Conservation (phyloP, 768 basidiomycete genomes). For the Asterophora lycoperdoides region DNA sequence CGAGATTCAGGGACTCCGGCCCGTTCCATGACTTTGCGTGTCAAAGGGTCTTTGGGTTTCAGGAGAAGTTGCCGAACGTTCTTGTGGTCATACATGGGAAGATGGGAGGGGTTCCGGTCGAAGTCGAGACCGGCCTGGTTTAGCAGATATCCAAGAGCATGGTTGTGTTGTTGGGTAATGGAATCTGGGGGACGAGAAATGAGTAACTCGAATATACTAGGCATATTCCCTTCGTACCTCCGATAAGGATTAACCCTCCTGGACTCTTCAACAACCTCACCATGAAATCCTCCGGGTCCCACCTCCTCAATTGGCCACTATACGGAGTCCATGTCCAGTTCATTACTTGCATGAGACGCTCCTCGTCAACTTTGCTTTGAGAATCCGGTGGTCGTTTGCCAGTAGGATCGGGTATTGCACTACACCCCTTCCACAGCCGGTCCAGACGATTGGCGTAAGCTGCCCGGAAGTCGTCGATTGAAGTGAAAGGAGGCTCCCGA, state of each 20-base stretch:
- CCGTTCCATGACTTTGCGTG: conserved; percentile 18
- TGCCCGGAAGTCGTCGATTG: conserved; percentile 19
- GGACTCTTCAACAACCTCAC: conserved; percentile 25
- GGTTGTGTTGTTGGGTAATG: conserved; percentile 22
- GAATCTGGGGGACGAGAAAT: conserved; percentile 12
- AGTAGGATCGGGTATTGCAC: conserved; percentile 13
- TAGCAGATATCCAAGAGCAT: conserved; percentile 22
- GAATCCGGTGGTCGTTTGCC: conserved; percentile 8
- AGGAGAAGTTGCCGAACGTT: conserved; percentile 25
- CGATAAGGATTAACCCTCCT: conserved; percentile 26
- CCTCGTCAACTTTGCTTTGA: conserved; percentile 19
- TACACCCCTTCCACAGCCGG: conserved; percentile 26
- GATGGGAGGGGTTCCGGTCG: conserved; percentile 18
- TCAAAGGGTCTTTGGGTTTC: conserved; percentile 19
- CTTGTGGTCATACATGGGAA: conserved; percentile 20
- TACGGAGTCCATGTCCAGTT: conserved; percentile 29
- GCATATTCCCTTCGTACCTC: conserved; percentile 14
- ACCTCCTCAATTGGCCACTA: conserved; percentile 19
- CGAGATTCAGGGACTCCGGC: conserved; percentile 26
- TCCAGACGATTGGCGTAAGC: conserved; percentile 23
- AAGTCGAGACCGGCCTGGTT: conserved; percentile 22
- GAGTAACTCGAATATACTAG: neutral
- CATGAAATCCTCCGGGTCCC: conserved; percentile 28
- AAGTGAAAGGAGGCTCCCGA: conserved; percentile 19
- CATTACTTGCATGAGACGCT: conserved; percentile 26